phyloP scores from a whole-genome alignment of 2,329 filamentous ascomycete genomes.

The Ophidiomyces ophidiicola region DNA sequence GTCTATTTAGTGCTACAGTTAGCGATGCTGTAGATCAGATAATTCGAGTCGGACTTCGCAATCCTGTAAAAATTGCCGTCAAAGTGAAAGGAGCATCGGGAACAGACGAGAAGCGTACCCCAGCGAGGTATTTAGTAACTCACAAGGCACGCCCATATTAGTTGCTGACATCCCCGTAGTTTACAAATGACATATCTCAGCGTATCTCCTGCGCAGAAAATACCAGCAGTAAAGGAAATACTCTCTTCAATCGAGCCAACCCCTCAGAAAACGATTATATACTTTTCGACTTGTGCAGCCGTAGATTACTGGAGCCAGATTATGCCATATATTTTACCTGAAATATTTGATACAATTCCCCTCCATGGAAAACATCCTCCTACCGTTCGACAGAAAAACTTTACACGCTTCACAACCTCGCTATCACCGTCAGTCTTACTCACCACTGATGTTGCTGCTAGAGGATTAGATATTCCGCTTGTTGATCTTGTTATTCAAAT shows the following conservation, averaged over 20 bases:
- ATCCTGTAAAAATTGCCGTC: constrained; percentile 88
- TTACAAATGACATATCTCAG: constrained; percentile 81
- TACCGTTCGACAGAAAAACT: constrained; percentile 79
- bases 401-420: constrained; percentile 63
- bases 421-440: constrained; percentile 67
- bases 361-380: constrained; percentile 87
- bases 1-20: constrained; percentile 90
- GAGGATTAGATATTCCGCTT: constrained; percentile 81
- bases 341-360: constrained; percentile 57
- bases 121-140: constrained; percentile 55
- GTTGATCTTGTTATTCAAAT: constrained; percentile 86
- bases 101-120: constrained; percentile 72
- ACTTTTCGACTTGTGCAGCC: constrained; percentile 83
- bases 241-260: constrained; percentile 56
- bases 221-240: constrained; percentile 60
- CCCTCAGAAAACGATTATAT: constrained; percentile 79
- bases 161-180: constrained; percentile 27
- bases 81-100: constrained; percentile 71
- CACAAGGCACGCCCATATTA: not conserved
- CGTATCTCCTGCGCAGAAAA: constrained; percentile 63
- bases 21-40: constrained; percentile 89
- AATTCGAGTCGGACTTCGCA: constrained; percentile 78
- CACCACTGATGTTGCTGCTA: constrained; percentile 83
- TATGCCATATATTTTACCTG: constrained; percentile 58
- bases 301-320: constrained; percentile 89